Base-by-base conservation (phyloP, 2,329 filamentous ascomycete species). In the Penicillium freii region DNA sequence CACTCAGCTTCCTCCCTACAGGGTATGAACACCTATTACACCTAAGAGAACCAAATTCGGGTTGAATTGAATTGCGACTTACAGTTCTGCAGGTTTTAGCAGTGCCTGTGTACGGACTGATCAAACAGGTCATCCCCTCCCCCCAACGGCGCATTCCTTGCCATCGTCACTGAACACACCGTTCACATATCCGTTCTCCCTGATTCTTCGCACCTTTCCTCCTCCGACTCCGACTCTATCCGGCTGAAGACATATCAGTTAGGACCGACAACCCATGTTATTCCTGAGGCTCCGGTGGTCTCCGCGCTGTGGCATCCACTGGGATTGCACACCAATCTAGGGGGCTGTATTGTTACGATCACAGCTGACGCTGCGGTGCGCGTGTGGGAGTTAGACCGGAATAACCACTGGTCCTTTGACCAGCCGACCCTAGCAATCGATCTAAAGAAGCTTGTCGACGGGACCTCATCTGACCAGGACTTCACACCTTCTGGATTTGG, bases 241-340 rank as follows among this genome's bases (percentile, higher is more conserved):
- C 90, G 90, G 69, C 82, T 92, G 31, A 95, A 91, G 73, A 91
- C 91, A 52, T 95, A 91, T 77, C 93, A 93, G 21, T 81, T 97
- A n/a, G 93, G 93, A 1, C 92, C 92, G 31, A 95, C 91, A 3
- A 92, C 89, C 4, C 93, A 97, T 74, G 91, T 97, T 48, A 88
- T 92, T 49, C 91, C 93, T 46, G 88, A 92, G 63, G 85, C 91
- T 8, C 85, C 90, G 1, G 82, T 99, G 56, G 87, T 87, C 23
- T 91, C 91, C 1, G 89, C 88, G 4, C 68, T 97, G 57, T 99
- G 94, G 93, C 94, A 99, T 76, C 94, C 94, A 1, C 80, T 97
- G 0, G 92, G 92, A 1, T 87, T 93, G 11, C 70, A 76, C 54
- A 75, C 71, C 53, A 74, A 73, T 47, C 85, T 89, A 60, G 90